Conservation (phyloP, 2,329 filamentous ascomycete genomes). For the Stagonosporopsis vannaccii region DNA sequence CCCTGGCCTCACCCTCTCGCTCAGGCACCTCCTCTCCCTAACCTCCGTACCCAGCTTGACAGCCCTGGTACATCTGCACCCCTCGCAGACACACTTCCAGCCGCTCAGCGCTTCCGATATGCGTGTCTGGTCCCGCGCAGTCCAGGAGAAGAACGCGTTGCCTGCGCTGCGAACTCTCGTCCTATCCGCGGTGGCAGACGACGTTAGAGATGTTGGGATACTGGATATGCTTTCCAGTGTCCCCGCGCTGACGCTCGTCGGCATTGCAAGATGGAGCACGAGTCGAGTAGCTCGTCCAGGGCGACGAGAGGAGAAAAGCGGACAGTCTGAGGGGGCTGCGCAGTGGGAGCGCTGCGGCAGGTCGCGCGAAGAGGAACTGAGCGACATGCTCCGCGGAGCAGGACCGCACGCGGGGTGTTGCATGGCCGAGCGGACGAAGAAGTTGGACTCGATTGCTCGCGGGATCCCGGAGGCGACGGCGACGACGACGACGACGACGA, state of each 20-base stretch:
- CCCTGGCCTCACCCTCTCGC: not conserved
- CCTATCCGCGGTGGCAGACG: not conserved
- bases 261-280: not conserved
- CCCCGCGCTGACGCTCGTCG: not conserved
- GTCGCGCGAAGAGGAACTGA: not conserved
- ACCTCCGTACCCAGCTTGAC: not conserved
- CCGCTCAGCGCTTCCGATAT: not conserved
- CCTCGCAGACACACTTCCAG: not conserved
- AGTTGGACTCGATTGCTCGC: not conserved
- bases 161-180: not conserved
- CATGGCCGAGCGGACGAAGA: not conserved
- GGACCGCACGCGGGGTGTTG: not conserved
- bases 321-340: no score
- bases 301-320: not conserved
- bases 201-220: not conserved
- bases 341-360: not conserved
- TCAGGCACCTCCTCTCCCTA: slow-evolving; percentile 2
- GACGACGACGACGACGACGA: no score
- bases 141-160: slow-evolving; percentile 2
- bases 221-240: not conserved
- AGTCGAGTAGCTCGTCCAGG: no score
- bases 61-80: not conserved
- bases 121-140: slow-evolving; percentile 8
- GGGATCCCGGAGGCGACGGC: not conserved
- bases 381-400: not conserved